Evolutionary conservation across 2,329 filamentous ascomycete species (phyloP), one percentile per base, ranked within the genome.

Genomic region (Talaromyces sp.): DNA sequence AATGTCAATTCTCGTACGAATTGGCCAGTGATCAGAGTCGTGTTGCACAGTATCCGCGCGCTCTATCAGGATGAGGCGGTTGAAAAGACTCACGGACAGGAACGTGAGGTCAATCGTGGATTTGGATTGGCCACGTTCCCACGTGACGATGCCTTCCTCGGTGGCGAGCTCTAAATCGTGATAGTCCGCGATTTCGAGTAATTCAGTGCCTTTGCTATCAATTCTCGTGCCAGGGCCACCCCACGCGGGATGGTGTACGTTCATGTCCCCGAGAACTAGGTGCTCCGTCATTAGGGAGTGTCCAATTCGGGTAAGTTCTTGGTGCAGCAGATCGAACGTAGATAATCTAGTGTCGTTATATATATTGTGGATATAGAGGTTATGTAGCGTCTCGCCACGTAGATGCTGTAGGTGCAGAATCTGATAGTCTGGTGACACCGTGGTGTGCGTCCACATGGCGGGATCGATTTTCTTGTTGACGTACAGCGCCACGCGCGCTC

Each of bases 21-120:
- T 69, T 27, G 69, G 71, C 50, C 70, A 69, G 63, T 74, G 69
- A 62, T 75, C 70, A 0, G 69, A 75, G 59, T 71, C 66, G 45
- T 67, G 69, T 49, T 73, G 67, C 1, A 73, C n/a, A 2, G 68
- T 64, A 10, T 63, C 61, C 1, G 67, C 68, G 13, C 67, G 52
- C 35, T 69, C 62, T 37, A 64, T 68, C 13, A 31, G n/a, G 3
- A 60, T 13, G 2, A 60, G 39, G 2, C 39, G 25, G 9, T 60
- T 8, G 10, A 27, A 27, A 0, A 60, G 57, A 3, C 4, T 39
- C 0, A 9, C 17, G 11, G 57, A 60, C 2, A 60, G 3, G 3
- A 60, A 45, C 0, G 57, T 60, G 5, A 60, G 57, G 6, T 60
- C 22, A 10, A 60, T 60, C 0, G 58, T 61, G 2, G 58, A 61